Percentiles rank a stretch among this genome's conserved stretches.
Conservation (phyloP, 2,329 filamentous ascomycete genomes). For the Cladosporium sp. region DNA sequence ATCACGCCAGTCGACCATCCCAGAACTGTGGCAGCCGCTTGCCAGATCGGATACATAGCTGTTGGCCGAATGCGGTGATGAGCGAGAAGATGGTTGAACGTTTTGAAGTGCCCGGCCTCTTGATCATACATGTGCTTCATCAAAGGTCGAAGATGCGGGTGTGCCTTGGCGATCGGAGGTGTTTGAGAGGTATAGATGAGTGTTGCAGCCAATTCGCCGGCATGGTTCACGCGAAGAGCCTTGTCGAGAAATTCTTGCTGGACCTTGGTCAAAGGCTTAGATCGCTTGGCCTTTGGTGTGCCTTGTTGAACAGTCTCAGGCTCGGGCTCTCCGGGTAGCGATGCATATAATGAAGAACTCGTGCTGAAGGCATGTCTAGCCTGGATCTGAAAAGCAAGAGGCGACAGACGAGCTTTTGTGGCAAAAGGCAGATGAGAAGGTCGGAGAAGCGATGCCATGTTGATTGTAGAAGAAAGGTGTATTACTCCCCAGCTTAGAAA, state of each 20-base stretch:
- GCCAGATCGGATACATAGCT: conserved; percentile 88
- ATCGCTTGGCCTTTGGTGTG: conserved; percentile 11
- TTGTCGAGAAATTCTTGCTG: conserved; percentile 73
- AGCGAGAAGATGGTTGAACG: conserved; percentile 78
- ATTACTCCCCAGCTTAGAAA: neutral
- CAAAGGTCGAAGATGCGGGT: conserved; percentile 82
- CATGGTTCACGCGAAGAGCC: conserved; percentile 91
- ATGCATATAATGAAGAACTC: conserved; percentile 18
- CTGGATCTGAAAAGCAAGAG: conserved; percentile 28
- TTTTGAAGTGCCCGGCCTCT: conserved; percentile 79
- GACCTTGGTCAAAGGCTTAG: conserved; percentile 55
- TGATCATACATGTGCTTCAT: conserved; percentile 99
- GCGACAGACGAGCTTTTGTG: conserved; percentile 22
- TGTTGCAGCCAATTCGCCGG: conserved; percentile 92
- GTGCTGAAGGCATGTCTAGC: conserved; percentile 19
- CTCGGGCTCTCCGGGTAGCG: neutral
- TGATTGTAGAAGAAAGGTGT: neutral
- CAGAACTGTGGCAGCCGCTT: conserved; percentile 69
- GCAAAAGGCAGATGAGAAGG: neutral
- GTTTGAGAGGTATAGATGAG: conserved; percentile 91
- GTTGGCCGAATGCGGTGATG: conserved; percentile 89
- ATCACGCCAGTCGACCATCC: conserved; percentile 88
- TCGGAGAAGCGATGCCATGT: neutral
- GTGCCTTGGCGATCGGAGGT: conserved; percentile 69
- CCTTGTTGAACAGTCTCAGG: neutral